A percentile compares a stretch with the other conserved stretches of the same genome.
phyloP scores from a whole-genome alignment of 192 early-diverging fungal species.

The Powellomyces hirtus region DNA sequence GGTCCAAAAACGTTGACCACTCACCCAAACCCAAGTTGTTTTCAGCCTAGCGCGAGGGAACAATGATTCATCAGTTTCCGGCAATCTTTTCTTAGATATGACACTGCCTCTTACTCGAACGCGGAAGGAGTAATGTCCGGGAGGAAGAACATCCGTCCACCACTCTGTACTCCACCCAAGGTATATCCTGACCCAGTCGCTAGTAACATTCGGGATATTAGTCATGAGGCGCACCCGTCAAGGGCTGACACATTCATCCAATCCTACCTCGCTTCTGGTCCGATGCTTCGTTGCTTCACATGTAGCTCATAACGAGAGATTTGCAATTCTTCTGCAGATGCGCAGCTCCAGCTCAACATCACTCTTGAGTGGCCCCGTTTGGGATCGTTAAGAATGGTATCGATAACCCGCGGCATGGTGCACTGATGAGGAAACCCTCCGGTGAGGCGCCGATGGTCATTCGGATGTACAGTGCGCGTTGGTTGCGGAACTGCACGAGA shows the following conservation, averaged over 20 bases:
- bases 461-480: slow-evolving; percentile 20
- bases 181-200: slow-evolving; percentile 21
- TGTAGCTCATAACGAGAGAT: slow-evolving; percentile 30
- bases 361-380: slow-evolving; percentile 21
- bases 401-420: slow-evolving; percentile 24
- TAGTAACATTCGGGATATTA: background rate
- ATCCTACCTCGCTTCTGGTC: slow-evolving; percentile 13
- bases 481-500: background rate
- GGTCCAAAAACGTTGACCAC: slow-evolving; percentile 23
- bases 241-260: background rate
- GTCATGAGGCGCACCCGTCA: background rate
- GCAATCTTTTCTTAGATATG: background rate
- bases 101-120: background rate
- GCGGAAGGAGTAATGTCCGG: slow-evolving; percentile 29
- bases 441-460: slow-evolving; percentile 24
- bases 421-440: slow-evolving; percentile 32
- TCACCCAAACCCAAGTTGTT: slow-evolving; percentile 28
- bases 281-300: slow-evolving; percentile 12
- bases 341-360: slow-evolving; percentile 18
- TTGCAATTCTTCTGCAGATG: slow-evolving; percentile 27
- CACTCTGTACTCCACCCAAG: slow-evolving; percentile 22
- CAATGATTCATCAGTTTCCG: background rate
- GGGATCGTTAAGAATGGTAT: slow-evolving; percentile 9
- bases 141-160: slow-evolving; percentile 20
- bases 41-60: background rate